Evolutionary conservation across 495 filamentous ascomycete species (phyloP), one percentile per base, ranked within the genome.

Genomic region (Xanthoparmelia taractica): DNA sequence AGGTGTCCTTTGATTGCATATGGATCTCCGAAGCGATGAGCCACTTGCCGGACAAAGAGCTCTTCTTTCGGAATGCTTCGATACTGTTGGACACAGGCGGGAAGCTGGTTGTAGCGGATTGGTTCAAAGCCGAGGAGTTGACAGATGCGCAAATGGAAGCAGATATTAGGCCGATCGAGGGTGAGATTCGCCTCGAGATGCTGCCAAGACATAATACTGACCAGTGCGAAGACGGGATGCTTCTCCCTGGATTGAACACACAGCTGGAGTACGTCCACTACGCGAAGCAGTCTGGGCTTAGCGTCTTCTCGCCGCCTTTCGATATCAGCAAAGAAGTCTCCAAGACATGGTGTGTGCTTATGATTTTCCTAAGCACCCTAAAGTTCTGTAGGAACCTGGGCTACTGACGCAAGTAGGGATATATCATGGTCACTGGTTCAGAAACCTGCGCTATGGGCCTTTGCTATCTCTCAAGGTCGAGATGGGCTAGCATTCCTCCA

Each of bases 21-120:
- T 84, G 82, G 82, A 83, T 84, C 63, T 79, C 77, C 11, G 82
- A 84, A 68, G 82, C 81, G 20, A 73, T 84, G 66, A 81, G 78
- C 63, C 82, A 84, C 68, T 75, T 84, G 59, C 80, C 82, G 0
- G 72, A 82, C 36, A 84, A 84, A 69, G 74, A 73, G 48, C 72
- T 83, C 4, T 84, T 84, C 69, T 84, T 83, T 66, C 65, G 59
- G 8, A 83, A 83, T 59, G 76, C 77, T 10, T 66, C 66, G 27
- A 64, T 61, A 43, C 65, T 84, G 65, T 70, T 83, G 47, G 73
- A 68, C 25, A 25, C 50, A 0, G 74, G 75, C 4, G 77, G 78
- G 17, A 82, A 77, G 65, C 56, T 84, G 58, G 80, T 80, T 25
- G 68, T 84, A 60, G 81, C 82, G 36, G 82, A 84, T 66, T 84